phyloP scores from a whole-genome alignment of 2,329 filamentous ascomycete species.

The Trichocomaceae sp. region DNA sequence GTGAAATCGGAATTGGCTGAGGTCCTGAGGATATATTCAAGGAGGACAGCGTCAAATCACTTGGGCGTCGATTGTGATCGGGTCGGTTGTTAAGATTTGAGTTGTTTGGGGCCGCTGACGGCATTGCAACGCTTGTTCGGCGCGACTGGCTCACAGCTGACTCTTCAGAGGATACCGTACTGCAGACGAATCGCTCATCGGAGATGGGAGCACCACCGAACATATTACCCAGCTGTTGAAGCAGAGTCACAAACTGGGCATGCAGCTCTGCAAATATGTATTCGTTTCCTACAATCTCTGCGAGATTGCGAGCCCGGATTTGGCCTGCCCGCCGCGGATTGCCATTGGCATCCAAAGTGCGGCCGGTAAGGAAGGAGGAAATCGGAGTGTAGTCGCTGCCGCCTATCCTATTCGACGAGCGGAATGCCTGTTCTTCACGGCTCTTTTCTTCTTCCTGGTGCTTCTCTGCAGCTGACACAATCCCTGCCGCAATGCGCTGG shows the following conservation, averaged over 20 bases:
- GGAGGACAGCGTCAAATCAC: constrained; percentile 28
- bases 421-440: constrained; percentile 32
- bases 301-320: constrained; percentile 50
- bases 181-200: constrained; percentile 38
- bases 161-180: constrained; percentile 29
- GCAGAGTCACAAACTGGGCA: constrained; percentile 47
- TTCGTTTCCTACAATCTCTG: constrained; percentile 53
- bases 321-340: constrained; percentile 48
- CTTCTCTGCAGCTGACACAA: constrained; percentile 42
- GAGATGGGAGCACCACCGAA: constrained; percentile 40
- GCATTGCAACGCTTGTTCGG: constrained; percentile 19
- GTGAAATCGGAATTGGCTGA: constrained; percentile 33
- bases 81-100: constrained; percentile 16
- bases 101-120: constrained; percentile 13
- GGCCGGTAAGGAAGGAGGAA: constrained; percentile 53
- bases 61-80: constrained; percentile 20
- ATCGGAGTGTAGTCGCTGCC: constrained; percentile 47
- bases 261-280: constrained; percentile 54
- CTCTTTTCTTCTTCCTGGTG: constrained; percentile 41
- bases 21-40: constrained; percentile 30
- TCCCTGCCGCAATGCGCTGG: constrained; percentile 47
- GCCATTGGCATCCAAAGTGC: constrained; percentile 50
- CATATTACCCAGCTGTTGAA: constrained; percentile 42
- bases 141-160: constrained; percentile 16
- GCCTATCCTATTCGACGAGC: constrained; percentile 20